Base-by-base conservation (phyloP, 2,329 filamentous ascomycete genomes). In the Colletotrichum sojae region DNA sequence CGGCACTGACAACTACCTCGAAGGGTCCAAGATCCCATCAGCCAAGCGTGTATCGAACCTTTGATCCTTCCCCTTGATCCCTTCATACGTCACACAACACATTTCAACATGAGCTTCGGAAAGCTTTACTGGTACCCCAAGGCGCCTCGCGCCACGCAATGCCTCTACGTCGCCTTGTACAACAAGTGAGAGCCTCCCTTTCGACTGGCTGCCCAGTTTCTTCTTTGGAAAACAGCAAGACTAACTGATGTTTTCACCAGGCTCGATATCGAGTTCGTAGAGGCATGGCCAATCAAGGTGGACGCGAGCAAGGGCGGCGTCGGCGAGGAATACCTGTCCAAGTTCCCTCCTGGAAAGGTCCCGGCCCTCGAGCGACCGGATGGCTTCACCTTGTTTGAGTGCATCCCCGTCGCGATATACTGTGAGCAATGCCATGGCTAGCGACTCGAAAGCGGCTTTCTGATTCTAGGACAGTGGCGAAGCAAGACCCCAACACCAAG, bases 221-320 rank as follows among this genome's bases (percentile, higher is more conserved):
- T 2, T 2, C 1, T 36, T 36, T 36, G 31, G 9, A 6, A 10
- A 10, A 1, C 2, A 2, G 12, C 12, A 0, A 0, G 15, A 6
- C 46, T 65, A 12, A 65, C 6, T 2, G 16, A 40, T 3, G 6
- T 18, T 20, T 5, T 20, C 6, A 2, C 0, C 9, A 65, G 62
- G 46, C 62, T 65, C 15, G 62, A 65, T 52, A 46, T 65, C 36
- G 54, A 65, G 5, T 65, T 45, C n/a, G 55, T 65, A n/a, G 62
- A 65, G 25, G 62, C 54, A 60, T 65, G 62, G 62, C 62, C 62
- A 13, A 65, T 65, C n/a, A 65, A 65, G 55, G 62, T 65, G 20
- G 55, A 65, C 31, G 54, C 62, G 5, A 65, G 62, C 62, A 65
- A 65, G 62, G 62, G 62, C 20, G 62, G 62, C 16, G 62, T 65